phyloP scores from a whole-genome alignment of 2,329 filamentous ascomycete species.

The Cladosporium oxysporum region DNA sequence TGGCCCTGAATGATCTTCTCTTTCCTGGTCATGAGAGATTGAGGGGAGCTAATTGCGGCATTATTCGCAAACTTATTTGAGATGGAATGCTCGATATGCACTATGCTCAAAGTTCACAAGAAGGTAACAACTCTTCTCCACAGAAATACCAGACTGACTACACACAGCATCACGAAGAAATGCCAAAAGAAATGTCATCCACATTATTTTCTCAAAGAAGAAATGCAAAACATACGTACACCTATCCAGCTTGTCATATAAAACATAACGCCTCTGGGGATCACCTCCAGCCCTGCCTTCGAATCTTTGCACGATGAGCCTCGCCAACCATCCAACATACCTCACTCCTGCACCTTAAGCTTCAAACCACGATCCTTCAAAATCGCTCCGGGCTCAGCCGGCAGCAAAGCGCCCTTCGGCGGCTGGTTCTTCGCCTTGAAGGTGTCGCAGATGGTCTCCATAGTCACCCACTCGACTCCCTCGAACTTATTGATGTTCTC shows the following conservation, averaged over 20 bases:
- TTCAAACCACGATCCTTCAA: slow-evolving; percentile 45
- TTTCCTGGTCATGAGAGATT: background rate
- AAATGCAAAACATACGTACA: background rate
- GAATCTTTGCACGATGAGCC: background rate
- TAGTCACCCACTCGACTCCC: slow-evolving; percentile 67
- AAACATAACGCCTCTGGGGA: background rate
- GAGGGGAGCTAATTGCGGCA: background rate
- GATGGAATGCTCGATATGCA: background rate
- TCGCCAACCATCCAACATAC: background rate
- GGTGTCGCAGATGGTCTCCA: slow-evolving; percentile 71
- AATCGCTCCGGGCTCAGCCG: slow-evolving; percentile 56
- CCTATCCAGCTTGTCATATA: background rate
- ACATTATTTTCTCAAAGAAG: background rate
- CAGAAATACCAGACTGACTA: background rate
- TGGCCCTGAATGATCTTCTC: background rate
- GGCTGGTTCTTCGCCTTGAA: slow-evolving; percentile 68
- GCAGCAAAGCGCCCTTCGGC: slow-evolving; percentile 61
- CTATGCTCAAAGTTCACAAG: background rate
- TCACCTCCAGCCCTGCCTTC: background rate
- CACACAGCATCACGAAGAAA: background rate
- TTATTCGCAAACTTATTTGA: background rate
- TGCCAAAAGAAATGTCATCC: background rate
- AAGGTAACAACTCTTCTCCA: background rate
- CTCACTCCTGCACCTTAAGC: slow-evolving; percentile 33
- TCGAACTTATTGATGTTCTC: slow-evolving; percentile 67